Percentiles rank a stretch among this genome's conserved stretches.
phyloP scores from a whole-genome alignment of 2,329 filamentous ascomycete species.

The Fusarium sp. region DNA sequence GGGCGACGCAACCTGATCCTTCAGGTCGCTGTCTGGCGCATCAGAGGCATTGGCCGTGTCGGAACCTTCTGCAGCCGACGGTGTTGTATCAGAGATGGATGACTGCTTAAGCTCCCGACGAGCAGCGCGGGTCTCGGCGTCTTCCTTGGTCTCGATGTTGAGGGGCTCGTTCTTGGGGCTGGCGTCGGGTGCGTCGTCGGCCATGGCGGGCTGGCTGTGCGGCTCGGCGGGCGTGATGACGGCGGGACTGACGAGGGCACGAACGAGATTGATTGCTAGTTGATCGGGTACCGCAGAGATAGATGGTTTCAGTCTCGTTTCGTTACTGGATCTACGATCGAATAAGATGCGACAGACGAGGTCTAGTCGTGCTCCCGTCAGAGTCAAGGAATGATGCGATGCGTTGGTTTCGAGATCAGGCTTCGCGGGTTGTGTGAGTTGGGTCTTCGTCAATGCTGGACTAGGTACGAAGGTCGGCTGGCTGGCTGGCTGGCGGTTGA shows the following conservation, averaged over 20 bases:
- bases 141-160: slow-evolving; percentile 61
- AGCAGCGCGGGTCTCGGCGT: slow-evolving; percentile 72
- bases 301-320: neutral
- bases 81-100: slow-evolving; percentile 65
- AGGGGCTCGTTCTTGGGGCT: slow-evolving; percentile 54
- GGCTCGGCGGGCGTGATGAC: slow-evolving; percentile 33
- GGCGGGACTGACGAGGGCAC: slow-evolving; percentile 19
- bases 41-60: slow-evolving; percentile 46
- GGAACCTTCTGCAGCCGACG: slow-evolving; percentile 35
- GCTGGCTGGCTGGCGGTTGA: slow-evolving; percentile 20
- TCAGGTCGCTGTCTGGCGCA: slow-evolving; percentile 53
- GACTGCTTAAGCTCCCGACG: slow-evolving; percentile 75
- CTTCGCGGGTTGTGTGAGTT: slow-evolving; percentile 35
- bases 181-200: slow-evolving; percentile 57
- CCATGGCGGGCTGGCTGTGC: slow-evolving; percentile 52
- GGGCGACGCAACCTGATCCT: slow-evolving; percentile 67
- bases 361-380: slow-evolving; percentile 2
- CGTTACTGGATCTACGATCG: neutral
- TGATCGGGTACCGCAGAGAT: slow-evolving; percentile 1
- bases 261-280: slow-evolving; percentile 6
- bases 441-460: slow-evolving; percentile 32
- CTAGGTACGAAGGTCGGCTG: slow-evolving; percentile 19
- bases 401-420: slow-evolving; percentile 28
- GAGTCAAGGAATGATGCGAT: slow-evolving; percentile 15
- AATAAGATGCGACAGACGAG: neutral